These are phyloP conservation scores for Colletotrichum siamense DNA, from an alignment of 2,329 filamentous ascomycete genomes.

Conservation along the genomic window DNA sequence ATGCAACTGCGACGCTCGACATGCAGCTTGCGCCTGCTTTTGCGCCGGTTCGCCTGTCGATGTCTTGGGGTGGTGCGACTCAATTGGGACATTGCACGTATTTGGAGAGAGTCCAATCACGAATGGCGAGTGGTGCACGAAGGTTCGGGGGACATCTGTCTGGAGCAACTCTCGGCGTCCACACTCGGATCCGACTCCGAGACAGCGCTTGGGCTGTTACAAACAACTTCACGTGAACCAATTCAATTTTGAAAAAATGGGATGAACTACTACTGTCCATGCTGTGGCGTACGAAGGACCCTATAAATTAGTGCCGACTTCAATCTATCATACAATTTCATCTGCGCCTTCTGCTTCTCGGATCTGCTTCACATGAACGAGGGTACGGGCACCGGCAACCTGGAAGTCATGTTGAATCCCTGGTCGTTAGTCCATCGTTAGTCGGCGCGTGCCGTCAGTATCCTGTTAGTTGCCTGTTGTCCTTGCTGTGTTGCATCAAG, in stretches of 20 bases:
- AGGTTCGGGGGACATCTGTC: neutral
- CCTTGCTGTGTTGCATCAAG: conserved; percentile 34
- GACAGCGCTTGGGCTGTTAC: neutral
- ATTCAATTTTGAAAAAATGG: neutral
- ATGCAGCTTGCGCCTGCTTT: neutral
- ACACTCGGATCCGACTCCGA: neutral
- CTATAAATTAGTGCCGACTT: conserved; percentile 15
- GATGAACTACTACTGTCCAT: neutral
- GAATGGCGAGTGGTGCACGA: neutral
- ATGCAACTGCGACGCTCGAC: neutral
- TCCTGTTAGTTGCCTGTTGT: conserved; percentile 6
- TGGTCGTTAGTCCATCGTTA: conserved; percentile 19
- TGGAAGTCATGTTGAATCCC: neutral
- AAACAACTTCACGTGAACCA: neutral
- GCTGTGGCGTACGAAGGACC: neutral
- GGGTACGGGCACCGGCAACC: neutral
- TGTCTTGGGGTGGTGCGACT: neutral
- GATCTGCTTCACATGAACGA: neutral
- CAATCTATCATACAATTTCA: conserved; percentile 12
- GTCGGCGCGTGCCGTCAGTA: neutral
- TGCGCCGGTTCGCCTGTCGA: neutral
- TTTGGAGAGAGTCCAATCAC: neutral
- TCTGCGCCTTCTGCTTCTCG: neutral
- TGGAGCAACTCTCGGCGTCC: neutral
- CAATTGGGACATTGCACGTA: neutral